These are phyloP conservation scores for Neurospora sp. DNA, from an alignment of 495 filamentous ascomycete genomes.

Conservation along the genomic window DNA sequence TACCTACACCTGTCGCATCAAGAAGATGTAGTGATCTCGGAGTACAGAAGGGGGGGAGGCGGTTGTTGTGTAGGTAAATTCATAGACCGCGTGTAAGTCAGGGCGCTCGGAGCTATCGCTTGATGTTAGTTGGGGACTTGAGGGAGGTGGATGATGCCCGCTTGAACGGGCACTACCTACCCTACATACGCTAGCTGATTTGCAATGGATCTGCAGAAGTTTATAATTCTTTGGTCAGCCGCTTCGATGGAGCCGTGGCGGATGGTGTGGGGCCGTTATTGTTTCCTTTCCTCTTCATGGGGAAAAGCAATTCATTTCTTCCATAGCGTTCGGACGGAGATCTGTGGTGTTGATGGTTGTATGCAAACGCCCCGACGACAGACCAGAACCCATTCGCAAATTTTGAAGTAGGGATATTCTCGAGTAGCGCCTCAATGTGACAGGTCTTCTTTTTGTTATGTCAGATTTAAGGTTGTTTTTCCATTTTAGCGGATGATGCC, in stretches of 20 bases:
- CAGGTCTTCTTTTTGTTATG: no score
- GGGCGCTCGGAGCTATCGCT: neutral
- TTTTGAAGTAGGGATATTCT: no score
- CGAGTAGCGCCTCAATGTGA: no score
- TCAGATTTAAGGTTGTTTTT: neutral
- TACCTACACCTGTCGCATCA: neutral
- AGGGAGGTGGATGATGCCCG: neutral
- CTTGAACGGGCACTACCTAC: neutral
- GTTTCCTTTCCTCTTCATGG: neutral
- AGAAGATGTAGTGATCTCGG: neutral
- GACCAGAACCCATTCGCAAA: no score
- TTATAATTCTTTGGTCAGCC: neutral
- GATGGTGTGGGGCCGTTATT: neutral
- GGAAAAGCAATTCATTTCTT: neutral
- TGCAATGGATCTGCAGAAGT: neutral
- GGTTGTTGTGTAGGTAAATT: no score
- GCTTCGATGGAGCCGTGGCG: neutral
- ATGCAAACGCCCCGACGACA: neutral
- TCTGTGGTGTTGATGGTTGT: neutral
- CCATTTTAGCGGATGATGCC: neutral
- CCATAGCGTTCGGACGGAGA: neutral
- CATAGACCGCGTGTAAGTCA: neutral
- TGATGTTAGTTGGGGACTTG: neutral
- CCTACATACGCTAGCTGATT: neutral
- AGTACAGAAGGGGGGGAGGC: neutral